A percentile compares a stretch with the other conserved stretches of the same genome.
Evolutionary conservation across 2,329 filamentous ascomycete species (phyloP).

Genomic region (Fusarium sambucinum): DNA sequence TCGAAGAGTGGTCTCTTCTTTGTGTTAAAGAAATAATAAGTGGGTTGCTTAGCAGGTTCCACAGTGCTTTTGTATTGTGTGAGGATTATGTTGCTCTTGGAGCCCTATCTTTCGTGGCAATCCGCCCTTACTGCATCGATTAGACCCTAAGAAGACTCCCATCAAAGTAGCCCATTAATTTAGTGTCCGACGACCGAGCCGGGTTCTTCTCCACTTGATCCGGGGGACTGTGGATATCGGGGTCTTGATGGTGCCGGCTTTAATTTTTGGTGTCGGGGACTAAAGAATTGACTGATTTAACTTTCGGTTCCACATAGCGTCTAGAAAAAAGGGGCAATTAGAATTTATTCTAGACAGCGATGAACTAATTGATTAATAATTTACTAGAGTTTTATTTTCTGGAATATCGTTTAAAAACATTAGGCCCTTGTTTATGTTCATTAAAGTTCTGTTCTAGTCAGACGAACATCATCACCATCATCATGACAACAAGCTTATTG

Average conservation of each 20-base stretch:
- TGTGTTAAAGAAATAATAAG: too few relatives aligned
- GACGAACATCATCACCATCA: not conserved
- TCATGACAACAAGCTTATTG: slow-evolving; percentile 15
- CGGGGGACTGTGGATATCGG: slow-evolving; percentile 6
- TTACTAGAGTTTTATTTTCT: not conserved
- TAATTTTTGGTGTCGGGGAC: slow-evolving; percentile 6
- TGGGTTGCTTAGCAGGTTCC: too few relatives aligned
- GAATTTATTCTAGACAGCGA: slow-evolving; percentile 22
- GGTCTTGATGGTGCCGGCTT: not conserved
- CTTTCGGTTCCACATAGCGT: not conserved
- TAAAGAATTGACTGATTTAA: slow-evolving; percentile 2
- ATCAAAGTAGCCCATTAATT: too few relatives aligned
- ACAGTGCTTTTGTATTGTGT: too few relatives aligned
- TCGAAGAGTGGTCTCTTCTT: too few relatives aligned
- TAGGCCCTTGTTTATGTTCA: not conserved
- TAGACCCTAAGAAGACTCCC: too few relatives aligned
- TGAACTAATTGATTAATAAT: not conserved
- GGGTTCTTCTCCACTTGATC: not conserved
- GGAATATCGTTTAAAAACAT: not conserved
- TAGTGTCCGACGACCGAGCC: not conserved
- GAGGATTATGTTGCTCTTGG: too few relatives aligned
- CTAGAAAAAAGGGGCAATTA: not conserved
- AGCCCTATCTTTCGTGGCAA: too few relatives aligned
- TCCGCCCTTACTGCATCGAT: too few relatives aligned
- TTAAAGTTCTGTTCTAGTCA: not conserved